Percentiles rank a stretch among this genome's conserved stretches.
Conservation (phyloP, 768 basidiomycete genomes). For the Arthromyces matolae region DNA sequence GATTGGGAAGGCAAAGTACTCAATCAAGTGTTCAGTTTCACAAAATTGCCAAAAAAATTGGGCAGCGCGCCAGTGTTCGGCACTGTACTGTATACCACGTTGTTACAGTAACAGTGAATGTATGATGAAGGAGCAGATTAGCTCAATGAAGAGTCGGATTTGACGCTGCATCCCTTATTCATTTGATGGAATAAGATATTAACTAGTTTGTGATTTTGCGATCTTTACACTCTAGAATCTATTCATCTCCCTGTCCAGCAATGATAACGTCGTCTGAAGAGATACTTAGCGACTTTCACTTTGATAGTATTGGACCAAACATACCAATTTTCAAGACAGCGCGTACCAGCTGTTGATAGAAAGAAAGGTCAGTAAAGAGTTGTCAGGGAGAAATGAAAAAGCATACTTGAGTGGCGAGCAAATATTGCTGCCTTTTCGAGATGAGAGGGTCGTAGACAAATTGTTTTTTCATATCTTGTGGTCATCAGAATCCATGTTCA, state of each 20-base stretch:
- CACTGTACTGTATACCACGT: no score
- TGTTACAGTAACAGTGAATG: no score
- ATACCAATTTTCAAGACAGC: conserved; percentile 86
- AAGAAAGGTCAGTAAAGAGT: not conserved
- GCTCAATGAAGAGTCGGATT: no score
- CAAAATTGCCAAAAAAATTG: no score
- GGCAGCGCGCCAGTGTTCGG: no score
- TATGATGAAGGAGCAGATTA: no score
- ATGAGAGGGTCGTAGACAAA: conserved; percentile 97
- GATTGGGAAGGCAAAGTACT: no score
- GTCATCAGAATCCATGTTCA: not conserved
- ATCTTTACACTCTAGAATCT: conserved; percentile 12
- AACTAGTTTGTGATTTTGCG: not conserved
- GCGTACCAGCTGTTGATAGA: conserved; percentile 58
- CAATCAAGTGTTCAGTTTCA: no score
- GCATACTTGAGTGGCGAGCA: conserved; percentile 90
- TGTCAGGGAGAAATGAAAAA: not conserved
- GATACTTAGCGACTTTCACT: no score
- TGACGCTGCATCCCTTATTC: no score
- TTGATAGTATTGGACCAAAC: conserved; percentile 23
- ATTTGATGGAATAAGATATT: no score
- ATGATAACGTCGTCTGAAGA: conserved; percentile 18
- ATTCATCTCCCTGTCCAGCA: conserved; percentile 17
- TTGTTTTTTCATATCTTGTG: conserved; percentile 92
- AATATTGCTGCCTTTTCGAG: conserved; percentile 94